phyloP scores from a whole-genome alignment of 176 grass and related monocot genomes.

The Musa troglodytarum region DNA sequence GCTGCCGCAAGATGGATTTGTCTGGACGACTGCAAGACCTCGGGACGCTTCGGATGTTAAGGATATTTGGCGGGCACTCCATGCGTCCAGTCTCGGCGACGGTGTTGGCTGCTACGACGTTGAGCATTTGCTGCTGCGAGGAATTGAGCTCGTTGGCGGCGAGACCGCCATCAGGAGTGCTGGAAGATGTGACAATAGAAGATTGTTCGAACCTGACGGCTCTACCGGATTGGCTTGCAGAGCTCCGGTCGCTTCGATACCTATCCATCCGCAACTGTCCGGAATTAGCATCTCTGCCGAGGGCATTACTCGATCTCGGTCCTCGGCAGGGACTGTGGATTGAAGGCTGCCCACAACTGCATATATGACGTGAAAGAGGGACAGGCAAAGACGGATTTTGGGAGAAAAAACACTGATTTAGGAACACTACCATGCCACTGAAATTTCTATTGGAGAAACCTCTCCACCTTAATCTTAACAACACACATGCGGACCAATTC shows the following conservation, averaged over 20 bases:
- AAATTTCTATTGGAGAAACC: too few species aligned
- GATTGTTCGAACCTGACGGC: neutral
- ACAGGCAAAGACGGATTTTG: neutral
- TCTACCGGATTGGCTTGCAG: slow-evolving; percentile 24
- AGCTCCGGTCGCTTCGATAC: slow-evolving; percentile 18
- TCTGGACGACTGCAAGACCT: slow-evolving; percentile 21
- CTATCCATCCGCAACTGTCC: slow-evolving; percentile 9
- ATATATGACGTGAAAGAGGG: slow-evolving; percentile 1
- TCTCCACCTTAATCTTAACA: too few species aligned
- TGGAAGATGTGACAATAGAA: slow-evolving; percentile 16
- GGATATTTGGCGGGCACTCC: slow-evolving; percentile 2
- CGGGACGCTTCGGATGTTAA: slow-evolving; percentile 16
- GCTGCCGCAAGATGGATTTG: slow-evolving; percentile 7
- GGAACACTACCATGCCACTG: too few species aligned
- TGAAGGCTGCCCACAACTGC: slow-evolving; percentile 16
- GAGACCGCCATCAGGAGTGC: slow-evolving; percentile 7
- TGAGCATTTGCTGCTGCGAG: slow-evolving; percentile 19
- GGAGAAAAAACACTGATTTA: too few species aligned
- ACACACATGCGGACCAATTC: too few species aligned
- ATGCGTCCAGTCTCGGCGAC: neutral
- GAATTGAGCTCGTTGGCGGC: slow-evolving; percentile 12
- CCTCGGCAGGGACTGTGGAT: slow-evolving; percentile 14
- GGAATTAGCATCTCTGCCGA: slow-evolving; percentile 5
- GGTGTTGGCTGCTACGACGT: slow-evolving; percentile 8
- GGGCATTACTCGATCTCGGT: slow-evolving; percentile 4